Evolutionary conservation across 768 basidiomycete species (phyloP), one percentile per base, ranked within the genome.

Genomic region (Mycena venus): DNA sequence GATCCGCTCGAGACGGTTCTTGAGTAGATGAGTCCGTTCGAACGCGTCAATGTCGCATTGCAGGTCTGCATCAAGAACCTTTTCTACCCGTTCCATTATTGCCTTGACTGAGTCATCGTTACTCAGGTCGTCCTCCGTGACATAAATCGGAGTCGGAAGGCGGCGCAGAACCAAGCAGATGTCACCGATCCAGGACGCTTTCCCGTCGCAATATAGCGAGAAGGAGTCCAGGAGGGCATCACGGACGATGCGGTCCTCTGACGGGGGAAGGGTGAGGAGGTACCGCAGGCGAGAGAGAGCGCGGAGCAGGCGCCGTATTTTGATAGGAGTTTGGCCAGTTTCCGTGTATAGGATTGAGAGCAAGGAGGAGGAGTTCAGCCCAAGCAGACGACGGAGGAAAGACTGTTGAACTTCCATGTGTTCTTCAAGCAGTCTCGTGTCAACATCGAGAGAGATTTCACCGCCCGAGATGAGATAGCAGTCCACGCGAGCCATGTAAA

Each of bases 311-410:
- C 67, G 56, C 1, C 67, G 67, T 1, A 49, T 25, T 14, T 36
- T 31, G 4, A 68, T 58, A 6, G 74, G 74, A 17, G n/a, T n/a
- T n/a, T n/a, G n/a, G n/a, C n/a, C n/a, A n/a, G n/a, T n/a, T n/a
- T n/a, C n/a, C n/a, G n/a, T 36, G 63, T 66, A 75, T 17, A 75
- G 44, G 7, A 67, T 47, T 21, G 63, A 38, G 19, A 70, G 68
- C 21, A 66, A 59, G 5, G 56, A 66, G 10, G 44, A 25, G 6
- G 63, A 31, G 27, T 66, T 60, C 23, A 71, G 32, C 1, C 68
- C 74, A n/a, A 75, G 63, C 23, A 75, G 49, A 15, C 55, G 31
- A n/a, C 68, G 68, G 17, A 69, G 40, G 32, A 70, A 75, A 2
- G 36, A 21, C 7, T 65, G 60, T 63, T 75, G 74, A 1, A 70